Conservation (phyloP, 2,329 filamentous ascomycete species). For the Hypoxylon sp. region DNA sequence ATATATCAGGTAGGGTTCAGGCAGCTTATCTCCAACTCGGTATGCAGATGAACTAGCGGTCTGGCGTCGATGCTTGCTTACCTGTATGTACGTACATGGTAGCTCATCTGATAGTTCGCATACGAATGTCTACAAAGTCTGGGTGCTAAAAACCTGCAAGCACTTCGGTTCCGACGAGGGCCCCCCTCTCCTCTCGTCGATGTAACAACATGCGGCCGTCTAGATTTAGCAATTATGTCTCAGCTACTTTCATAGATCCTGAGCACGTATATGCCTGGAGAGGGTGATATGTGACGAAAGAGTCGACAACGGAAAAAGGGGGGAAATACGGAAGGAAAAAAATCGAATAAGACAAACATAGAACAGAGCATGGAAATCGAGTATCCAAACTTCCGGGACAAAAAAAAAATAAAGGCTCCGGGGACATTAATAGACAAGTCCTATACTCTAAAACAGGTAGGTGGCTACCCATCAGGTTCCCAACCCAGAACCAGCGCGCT, state of each 20-base stretch:
- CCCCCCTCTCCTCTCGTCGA: too few species aligned
- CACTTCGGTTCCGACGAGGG: constrained; percentile 24
- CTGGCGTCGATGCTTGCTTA: constrained; percentile 22
- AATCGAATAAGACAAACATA: neutral
- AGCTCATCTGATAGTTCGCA: constrained; percentile 12
- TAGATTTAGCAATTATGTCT: constrained; percentile 6
- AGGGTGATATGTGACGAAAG: too few species aligned
- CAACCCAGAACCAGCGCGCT: constrained; percentile 21
- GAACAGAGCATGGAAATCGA: neutral
- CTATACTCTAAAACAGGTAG: constrained; percentile 29
- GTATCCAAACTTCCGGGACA: neutral
- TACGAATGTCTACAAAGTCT: constrained; percentile 16
- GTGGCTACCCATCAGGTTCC: constrained; percentile 18
- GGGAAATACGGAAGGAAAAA: neutral
- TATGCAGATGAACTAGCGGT: constrained; percentile 33
- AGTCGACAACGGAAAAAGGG: too few species aligned
- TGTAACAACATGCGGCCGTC: constrained; percentile 22
- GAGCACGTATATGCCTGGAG: too few species aligned
- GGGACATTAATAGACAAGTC: constrained; percentile 24
- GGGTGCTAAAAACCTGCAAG: constrained; percentile 31
- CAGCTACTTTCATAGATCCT: neutral
- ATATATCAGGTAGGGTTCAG: too few species aligned
- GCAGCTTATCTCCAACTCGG: constrained; percentile 27
- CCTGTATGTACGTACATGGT: constrained; percentile 11
- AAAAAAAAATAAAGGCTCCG: too few species aligned